Conservation (phyloP, 495 filamentous ascomycete species). For the Rhizodiscina lignyota region DNA sequence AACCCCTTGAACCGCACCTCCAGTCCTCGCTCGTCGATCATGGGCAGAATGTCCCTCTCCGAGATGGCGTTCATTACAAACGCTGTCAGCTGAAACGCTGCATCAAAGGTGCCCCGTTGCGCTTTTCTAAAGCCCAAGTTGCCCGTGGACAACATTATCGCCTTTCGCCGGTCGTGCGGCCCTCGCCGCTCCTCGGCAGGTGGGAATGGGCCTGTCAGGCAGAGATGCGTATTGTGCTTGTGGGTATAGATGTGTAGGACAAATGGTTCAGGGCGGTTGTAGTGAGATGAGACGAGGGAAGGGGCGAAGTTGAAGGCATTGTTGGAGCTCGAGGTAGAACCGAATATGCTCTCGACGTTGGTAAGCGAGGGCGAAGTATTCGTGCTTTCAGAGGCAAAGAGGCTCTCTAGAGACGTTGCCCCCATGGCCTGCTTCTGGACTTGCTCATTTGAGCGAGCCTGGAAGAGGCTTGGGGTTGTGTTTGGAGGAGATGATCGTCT, state of each 20-base stretch:
- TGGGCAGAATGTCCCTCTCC: constrained; percentile 44
- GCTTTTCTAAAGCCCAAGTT: constrained; percentile 77
- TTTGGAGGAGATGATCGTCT: too few relatives aligned
- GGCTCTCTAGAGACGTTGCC: too few relatives aligned
- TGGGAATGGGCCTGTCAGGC: constrained; percentile 65
- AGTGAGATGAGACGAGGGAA: neutral
- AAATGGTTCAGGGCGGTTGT: constrained; percentile 39
- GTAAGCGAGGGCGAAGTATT: too few relatives aligned
- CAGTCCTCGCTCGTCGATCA: constrained; percentile 47
- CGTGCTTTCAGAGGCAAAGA: too few relatives aligned
- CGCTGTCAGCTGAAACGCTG: constrained; percentile 77
- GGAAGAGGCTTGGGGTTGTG: too few relatives aligned
- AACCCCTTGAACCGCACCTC: constrained; percentile 74
- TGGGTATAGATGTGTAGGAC: constrained; percentile 74
- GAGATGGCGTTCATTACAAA: constrained; percentile 64
- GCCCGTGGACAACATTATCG: constrained; percentile 62
- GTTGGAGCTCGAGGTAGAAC: neutral
- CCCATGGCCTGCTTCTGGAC: too few relatives aligned
- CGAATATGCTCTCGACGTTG: too few relatives aligned
- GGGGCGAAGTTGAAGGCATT: neutral
- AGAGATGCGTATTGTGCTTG: constrained; percentile 90
- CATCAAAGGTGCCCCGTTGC: constrained; percentile 64
- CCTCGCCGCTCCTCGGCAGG: too few relatives aligned
- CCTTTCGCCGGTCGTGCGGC: constrained; percentile 54
- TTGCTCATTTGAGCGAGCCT: too few relatives aligned